Conservation (phyloP, 169 alveolate genomes). For the Plasmodium falciparum region DNA sequence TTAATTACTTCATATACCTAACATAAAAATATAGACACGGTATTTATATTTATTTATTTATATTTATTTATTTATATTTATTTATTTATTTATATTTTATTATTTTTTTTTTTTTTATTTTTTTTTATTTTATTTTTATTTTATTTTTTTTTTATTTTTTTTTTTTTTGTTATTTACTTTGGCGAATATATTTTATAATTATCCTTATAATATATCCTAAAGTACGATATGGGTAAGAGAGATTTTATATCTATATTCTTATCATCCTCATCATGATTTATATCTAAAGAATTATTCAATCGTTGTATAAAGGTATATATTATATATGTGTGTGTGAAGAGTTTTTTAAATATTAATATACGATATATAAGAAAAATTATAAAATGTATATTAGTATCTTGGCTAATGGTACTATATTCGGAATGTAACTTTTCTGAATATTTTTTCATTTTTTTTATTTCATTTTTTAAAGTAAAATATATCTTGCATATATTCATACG, state of each 20-base stretch:
- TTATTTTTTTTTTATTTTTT: too few species aligned
- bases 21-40: neutral
- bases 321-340: constrained; percentile 64
- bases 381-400: constrained; percentile 50
- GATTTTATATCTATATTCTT: constrained; percentile 19
- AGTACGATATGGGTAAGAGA: constrained; percentile 26
- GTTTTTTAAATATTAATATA: constrained; percentile 55
- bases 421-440: constrained; percentile 29
- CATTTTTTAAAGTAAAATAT: constrained; percentile 13
- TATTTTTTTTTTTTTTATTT: too few species aligned
- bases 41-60: too few species aligned
- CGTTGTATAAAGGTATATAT: constrained; percentile 61
- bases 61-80: too few species aligned
- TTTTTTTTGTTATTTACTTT: constrained; percentile 22
- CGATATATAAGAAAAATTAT: constrained; percentile 71
- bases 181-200: constrained; percentile 62
- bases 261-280: constrained; percentile 13
- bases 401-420: constrained; percentile 57
- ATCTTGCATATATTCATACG: constrained; percentile 64
- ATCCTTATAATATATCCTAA: constrained; percentile 42
- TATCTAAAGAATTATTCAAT: constrained; percentile 42
- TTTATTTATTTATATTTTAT: too few species aligned
- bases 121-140: neutral
- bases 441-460: constrained; percentile 52
- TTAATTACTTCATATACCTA: neutral